Base-by-base conservation (phyloP, 495 filamentous ascomycete genomes). In the Jackrogersella multiformis region DNA sequence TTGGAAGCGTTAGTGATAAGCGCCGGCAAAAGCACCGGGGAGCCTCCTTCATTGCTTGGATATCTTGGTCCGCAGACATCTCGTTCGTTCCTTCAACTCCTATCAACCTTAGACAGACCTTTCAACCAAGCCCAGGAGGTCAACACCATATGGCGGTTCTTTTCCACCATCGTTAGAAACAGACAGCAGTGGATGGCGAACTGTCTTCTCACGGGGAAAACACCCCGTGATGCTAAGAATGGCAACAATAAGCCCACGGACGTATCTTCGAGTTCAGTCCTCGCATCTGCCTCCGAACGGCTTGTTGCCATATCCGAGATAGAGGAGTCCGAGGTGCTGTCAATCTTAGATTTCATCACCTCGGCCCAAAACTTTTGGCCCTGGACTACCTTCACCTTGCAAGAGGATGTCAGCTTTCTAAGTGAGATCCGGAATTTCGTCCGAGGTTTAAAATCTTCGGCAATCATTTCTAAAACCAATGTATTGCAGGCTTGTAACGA, bases 151-250 rank as follows among this genome's bases (percentile, higher is more conserved):
- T 98, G 95, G 95, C 86, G 83, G 52, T 86, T 99, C 57, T 87
- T 97, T 30, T 90, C 94, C 24, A 88, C 88, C n/a, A 87, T 97
- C 45, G 85, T 98, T 45, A 90, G 92, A 70, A 93, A 91, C 71
- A 89, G 92, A 55, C 95, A 99, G 66, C 93, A 96, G 72, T 98
- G 96, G 89, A 89, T 99, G 79, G 88, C 94, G 0, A 92, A 96
- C 42, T 94, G 92, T 72, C 84, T 98, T 49, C 87, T 98, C 23
- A 97, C 94, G 3, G 95, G 95, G 21, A 88, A 88, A 61, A 92
- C 91, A 0, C 92, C 95, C 13, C 85, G 88, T 52, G 86, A 94
- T 48, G 86, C 88, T 1, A 74, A 92, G 66, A 89, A 87, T 59
- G 78, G 77, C 1, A 83, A 86, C 28, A 75, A 69, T 21, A 81